Evolutionary conservation across 768 basidiomycete genomes (phyloP), one percentile per base, ranked within the genome.

Genomic region (Grammothele lineata): DNA sequence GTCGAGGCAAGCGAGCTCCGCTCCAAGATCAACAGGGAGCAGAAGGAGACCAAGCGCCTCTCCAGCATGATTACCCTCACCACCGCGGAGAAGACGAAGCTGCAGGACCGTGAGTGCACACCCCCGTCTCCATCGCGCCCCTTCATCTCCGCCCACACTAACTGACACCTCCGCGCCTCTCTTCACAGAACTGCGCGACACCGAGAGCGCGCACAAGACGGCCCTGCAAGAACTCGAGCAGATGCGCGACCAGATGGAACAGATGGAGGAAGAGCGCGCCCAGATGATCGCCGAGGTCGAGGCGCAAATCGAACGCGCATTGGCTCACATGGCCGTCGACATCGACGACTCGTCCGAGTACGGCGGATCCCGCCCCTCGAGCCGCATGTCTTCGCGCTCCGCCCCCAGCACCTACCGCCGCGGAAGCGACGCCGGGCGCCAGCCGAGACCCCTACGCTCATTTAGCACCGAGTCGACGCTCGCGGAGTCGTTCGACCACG

Each of bases 201-300:
- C 92, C 0, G 93, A 96, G 66, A 53, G 48, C 15, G 90, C 89
- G 17, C 90, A 93, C 63, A 75, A 77, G 47, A 81, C 89, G 24
- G 93, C 93, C 4, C 70, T 85, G 62, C 43, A 72, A n/a, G 92
- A 96, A 66, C 73, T 95, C 36, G 79, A 87, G 54, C 73, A 74
- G 52, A 95, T 96, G 93, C 80, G 80, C 53, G 75, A 80, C 8
- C 80, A 78, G 4, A 92, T 92, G 87, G 87, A 90, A 36, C 80
- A 68, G 60, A 91, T 92, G 89, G 90, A 92, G 62, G 70, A 80
- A 58, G 91, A 87, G 67, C 87, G 90, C 52, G 80, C 83, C 43
- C 85, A 85, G 59, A 89, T 91, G 90, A 84, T 92, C 34, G 88
- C 87, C n/a, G 90, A 92, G 67, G 89, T 92, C 19, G 90, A 92